Evolutionary conservation across 352 stramenopile genomes (phyloP).

Genomic region (Phytophthora hybrid): DNA sequence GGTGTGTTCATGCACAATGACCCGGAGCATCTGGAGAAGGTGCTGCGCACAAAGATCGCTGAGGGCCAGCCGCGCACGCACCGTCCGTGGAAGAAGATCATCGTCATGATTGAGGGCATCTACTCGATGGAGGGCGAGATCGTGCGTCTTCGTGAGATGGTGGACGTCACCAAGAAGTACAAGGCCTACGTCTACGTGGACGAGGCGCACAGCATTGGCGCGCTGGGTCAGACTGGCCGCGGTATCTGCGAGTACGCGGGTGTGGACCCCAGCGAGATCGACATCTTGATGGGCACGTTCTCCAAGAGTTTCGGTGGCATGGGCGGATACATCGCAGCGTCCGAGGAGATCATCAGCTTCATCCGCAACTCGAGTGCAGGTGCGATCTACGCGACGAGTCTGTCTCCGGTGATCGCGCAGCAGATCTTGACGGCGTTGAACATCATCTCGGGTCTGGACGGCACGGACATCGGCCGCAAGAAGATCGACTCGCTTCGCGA

Average conservation of each 20-base stretch:
- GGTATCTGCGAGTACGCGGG: conserved; percentile 96
- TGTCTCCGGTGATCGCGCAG: conserved; percentile 65
- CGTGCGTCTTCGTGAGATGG: conserved; percentile 93
- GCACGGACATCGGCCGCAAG: conserved; percentile 91
- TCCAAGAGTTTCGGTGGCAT: conserved; percentile 99
- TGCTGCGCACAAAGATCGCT: conserved; percentile 81
- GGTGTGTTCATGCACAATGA: conserved; percentile 98
- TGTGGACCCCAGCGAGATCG: conserved; percentile 96
- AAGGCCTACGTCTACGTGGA: conserved; percentile 98
- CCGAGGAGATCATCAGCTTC: conserved; percentile 75
- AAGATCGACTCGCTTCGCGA: conserved; percentile 96
- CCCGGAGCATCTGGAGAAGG: conserved; percentile 91
- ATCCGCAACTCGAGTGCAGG: conserved; percentile 65
- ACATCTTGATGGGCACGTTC: conserved; percentile 99
- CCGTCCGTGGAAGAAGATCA: conserved; percentile 97
- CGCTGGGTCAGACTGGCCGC: conserved; percentile 93
- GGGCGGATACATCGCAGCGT: conserved; percentile 97
- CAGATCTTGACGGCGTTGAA: conserved; percentile 84
- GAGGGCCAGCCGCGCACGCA: conserved; percentile 93
- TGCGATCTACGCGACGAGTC: conserved; percentile 66
- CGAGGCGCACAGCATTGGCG: conserved; percentile 97
- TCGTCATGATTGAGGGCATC: conserved; percentile 98
- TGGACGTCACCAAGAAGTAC: conserved; percentile 96
- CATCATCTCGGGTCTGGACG: conserved; percentile 97
- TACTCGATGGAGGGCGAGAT: conserved; percentile 99